Conservation (phyloP, 2,329 filamentous ascomycete species). For the Sporothrix humicola region DNA sequence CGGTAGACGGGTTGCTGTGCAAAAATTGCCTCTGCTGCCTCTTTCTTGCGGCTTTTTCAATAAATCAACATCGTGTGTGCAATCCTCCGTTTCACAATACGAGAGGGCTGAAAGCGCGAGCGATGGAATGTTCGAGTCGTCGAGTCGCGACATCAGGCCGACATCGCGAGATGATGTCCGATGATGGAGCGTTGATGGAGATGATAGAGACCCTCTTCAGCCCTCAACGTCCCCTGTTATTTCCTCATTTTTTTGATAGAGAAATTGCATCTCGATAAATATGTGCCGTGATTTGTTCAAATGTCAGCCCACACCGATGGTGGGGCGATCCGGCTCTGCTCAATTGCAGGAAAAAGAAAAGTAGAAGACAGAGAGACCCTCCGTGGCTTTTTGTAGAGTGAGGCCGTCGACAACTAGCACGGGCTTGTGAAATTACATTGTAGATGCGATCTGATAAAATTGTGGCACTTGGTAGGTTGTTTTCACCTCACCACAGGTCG, state of each 20-base stretch:
- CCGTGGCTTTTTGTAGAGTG: neutral
- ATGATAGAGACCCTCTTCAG: neutral
- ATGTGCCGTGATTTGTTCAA: constrained; percentile 4
- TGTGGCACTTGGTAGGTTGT: neutral
- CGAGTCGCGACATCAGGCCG: neutral
- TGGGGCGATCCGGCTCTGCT: neutral
- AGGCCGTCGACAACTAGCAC: constrained; percentile 6
- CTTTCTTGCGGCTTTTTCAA: constrained; percentile 1
- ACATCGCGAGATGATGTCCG: no score
- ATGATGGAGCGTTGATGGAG: neutral
- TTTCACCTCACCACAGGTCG: neutral
- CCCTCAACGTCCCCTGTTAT: neutral
- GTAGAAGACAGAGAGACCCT: neutral
- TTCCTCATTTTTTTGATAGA: neutral
- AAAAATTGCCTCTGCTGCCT: neutral
- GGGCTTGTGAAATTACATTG: neutral
- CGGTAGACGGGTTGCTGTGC: neutral
- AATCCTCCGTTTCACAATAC: constrained; percentile 27
- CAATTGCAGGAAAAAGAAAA: constrained; percentile 5
- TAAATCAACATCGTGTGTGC: neutral
- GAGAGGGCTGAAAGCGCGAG: neutral
- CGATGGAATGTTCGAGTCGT: neutral
- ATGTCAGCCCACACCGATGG: constrained; percentile 17
- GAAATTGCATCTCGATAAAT: neutral
- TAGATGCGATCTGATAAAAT: neutral